Conservation (phyloP, 2,329 filamentous ascomycete genomes). For the Coniella vitis region DNA sequence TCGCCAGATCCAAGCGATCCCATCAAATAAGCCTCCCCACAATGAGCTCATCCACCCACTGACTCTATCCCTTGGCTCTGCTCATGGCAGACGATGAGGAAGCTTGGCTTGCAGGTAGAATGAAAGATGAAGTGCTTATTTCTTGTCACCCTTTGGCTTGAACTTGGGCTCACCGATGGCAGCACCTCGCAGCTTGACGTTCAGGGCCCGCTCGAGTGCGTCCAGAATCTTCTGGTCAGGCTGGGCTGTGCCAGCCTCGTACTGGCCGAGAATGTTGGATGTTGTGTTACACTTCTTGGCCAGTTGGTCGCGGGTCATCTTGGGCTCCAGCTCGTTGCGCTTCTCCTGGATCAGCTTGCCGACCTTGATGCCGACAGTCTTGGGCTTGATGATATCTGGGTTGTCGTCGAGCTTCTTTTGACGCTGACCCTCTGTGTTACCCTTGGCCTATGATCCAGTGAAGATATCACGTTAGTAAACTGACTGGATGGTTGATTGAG, state of each 20-base stretch:
- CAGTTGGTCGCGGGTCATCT: slow-evolving; percentile 89
- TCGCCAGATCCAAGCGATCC: background rate
- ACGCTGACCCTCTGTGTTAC: slow-evolving; percentile 75
- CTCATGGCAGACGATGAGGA: background rate
- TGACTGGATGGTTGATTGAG: no score
- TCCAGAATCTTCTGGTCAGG: slow-evolving; percentile 79
- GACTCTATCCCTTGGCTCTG: background rate
- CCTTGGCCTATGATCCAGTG: slow-evolving; percentile 23
- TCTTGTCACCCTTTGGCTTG: slow-evolving; percentile 27
- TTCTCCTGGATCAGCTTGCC: slow-evolving; percentile 76
- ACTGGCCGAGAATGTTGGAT: slow-evolving; percentile 69
- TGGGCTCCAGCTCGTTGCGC: slow-evolving; percentile 76
- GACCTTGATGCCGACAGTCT: slow-evolving; percentile 76
- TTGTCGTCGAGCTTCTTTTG: slow-evolving; percentile 95
- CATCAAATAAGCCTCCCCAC: background rate
- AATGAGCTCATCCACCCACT: background rate
- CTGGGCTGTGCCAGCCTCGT: slow-evolving; percentile 71
- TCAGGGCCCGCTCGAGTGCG: slow-evolving; percentile 76
- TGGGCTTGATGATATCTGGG: slow-evolving; percentile 96
- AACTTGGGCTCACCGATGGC: slow-evolving; percentile 79
- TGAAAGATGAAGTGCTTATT: slow-evolving; percentile 17
- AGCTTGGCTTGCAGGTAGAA: background rate
- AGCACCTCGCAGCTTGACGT: slow-evolving; percentile 77
- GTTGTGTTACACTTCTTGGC: slow-evolving; percentile 89
- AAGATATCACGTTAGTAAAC: background rate